phyloP scores from a whole-genome alignment of 768 basidiomycete genomes.

The Pulveroboletus frians region DNA sequence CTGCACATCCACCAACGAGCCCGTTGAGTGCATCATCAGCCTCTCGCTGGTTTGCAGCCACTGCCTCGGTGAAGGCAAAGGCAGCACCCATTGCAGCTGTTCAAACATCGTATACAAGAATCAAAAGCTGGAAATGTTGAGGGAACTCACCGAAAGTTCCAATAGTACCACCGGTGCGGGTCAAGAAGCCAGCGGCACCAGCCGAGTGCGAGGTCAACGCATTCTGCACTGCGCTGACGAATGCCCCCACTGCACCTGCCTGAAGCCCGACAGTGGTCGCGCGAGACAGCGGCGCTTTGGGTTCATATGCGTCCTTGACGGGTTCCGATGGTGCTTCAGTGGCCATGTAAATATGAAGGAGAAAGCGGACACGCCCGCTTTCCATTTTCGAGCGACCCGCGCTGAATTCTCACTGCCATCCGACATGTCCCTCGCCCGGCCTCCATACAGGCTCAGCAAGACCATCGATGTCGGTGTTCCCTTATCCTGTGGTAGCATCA shows the following conservation, averaged over 20 bases:
- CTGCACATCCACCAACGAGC: slow-evolving; percentile 84
- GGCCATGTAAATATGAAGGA: slow-evolving; percentile 18
- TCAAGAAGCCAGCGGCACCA: slow-evolving; percentile 83
- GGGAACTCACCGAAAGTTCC: slow-evolving; percentile 77
- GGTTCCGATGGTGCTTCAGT: slow-evolving; percentile 15
- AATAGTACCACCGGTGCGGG: slow-evolving; percentile 83
- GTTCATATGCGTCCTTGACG: slow-evolving; percentile 34
- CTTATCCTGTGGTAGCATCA: background rate
- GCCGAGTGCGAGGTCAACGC: slow-evolving; percentile 69
- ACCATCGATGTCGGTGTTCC: slow-evolving; percentile 41
- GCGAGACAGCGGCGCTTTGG: slow-evolving; percentile 51
- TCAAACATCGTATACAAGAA: slow-evolving; percentile 6
- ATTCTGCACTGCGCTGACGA: slow-evolving; percentile 75
- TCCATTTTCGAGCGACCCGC: slow-evolving; percentile 19
- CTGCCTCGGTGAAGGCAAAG: slow-evolving; percentile 77
- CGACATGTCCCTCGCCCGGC: slow-evolving; percentile 7
- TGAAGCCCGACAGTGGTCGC: slow-evolving; percentile 59
- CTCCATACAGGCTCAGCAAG: slow-evolving; percentile 39
- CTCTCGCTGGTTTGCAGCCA: slow-evolving; percentile 75
- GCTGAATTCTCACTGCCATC: background rate
- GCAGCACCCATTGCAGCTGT: slow-evolving; percentile 85
- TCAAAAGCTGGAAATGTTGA: background rate
- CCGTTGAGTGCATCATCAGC: slow-evolving; percentile 79
- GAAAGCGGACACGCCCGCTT: slow-evolving; percentile 7
- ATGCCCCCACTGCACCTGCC: slow-evolving; percentile 57